Base-by-base conservation (phyloP, 352 stramenopile species). In the Phytophthora macrochlamydospora region DNA sequence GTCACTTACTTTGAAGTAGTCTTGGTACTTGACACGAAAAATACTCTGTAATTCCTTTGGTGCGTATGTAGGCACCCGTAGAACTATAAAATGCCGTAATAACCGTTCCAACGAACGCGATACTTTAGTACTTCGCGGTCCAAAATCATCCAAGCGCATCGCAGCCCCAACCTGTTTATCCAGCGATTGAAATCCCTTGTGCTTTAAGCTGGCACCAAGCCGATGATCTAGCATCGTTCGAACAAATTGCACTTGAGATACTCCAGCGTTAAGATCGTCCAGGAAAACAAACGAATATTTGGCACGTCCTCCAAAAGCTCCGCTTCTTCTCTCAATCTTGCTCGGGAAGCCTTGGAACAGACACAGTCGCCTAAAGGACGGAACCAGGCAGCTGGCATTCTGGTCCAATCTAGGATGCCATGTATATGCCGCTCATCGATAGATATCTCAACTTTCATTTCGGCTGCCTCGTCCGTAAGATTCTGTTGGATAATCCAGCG, bases 171-270 rank as follows among this genome's bases (percentile, higher is more conserved):
- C 49, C 11, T 65, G 55, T 13, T 83, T 89, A 12, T 67, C 51
- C 2, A 89, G 24, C 4, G 45, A 38, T 11, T 66, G 29, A 32
- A 90, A 75, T 12, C 13, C 63, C 13, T 51, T 51, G 8, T 57
- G 40, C 6, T 73, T 75, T n/a, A 64, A 73, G 28, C 69, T 84
- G 28, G 75, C 81, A 14, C 61, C 63, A 12, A 79, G 32, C 38
- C 61, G 49, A 54, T 91, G 83, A 40, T 89, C 79, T 8, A 91
- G 42, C n/a, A 82, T 66, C 1, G 71, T 58, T 1, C 83, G 76
- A 30, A 85, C 57, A 45, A 82, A 89, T n/a, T 87, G 69, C 2
- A 73, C 53, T 12, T 79, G 56, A 7, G 50, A 50, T 44, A 33
- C 51, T 54, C 56, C 69, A 42, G 51, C 49, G 8, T 69, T 44